Evolutionary conservation across 805 yeast genomes (phyloP).

Genomic region (Candida ulmi): DNA sequence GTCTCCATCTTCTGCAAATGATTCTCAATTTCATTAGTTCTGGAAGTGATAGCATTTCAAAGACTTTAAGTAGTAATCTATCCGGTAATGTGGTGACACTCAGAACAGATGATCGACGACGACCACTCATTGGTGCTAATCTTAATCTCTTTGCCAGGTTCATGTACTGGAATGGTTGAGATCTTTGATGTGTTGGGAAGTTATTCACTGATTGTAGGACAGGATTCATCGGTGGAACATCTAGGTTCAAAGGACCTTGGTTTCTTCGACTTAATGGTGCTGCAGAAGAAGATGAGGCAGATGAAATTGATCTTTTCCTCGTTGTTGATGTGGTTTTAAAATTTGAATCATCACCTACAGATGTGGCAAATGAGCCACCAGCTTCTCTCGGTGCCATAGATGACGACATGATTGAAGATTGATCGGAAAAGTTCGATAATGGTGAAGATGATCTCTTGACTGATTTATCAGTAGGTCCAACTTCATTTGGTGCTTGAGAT

Average conservation of each 20-base stretch:
- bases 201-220: conserved; percentile 28
- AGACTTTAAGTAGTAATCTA: conserved; percentile 45
- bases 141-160: conserved; percentile 50
- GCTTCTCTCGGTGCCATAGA: neutral
- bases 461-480: conserved; percentile 3
- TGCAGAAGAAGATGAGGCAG: conserved; percentile 4
- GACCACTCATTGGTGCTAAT: conserved; percentile 37
- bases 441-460: conserved; percentile 6
- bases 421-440: neutral
- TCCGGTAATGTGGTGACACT: conserved; percentile 60
- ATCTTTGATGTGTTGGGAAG: conserved; percentile 24
- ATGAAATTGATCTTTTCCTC: conserved; percentile 13
- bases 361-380: neutral
- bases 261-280: conserved; percentile 7
- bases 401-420: neutral
- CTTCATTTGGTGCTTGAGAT: neutral
- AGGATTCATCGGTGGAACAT: conserved; percentile 38
- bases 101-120: conserved; percentile 53
- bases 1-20: conserved; percentile 66
- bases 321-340: conserved; percentile 4
- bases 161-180: conserved; percentile 43
- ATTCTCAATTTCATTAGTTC: conserved; percentile 53
- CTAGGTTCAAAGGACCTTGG: conserved; percentile 15
- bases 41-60: conserved; percentile 48
- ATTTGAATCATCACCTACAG: conserved; percentile 4